Evolutionary conservation across 495 filamentous ascomycete genomes (phyloP).

Genomic region (Neurospora sp.): DNA sequence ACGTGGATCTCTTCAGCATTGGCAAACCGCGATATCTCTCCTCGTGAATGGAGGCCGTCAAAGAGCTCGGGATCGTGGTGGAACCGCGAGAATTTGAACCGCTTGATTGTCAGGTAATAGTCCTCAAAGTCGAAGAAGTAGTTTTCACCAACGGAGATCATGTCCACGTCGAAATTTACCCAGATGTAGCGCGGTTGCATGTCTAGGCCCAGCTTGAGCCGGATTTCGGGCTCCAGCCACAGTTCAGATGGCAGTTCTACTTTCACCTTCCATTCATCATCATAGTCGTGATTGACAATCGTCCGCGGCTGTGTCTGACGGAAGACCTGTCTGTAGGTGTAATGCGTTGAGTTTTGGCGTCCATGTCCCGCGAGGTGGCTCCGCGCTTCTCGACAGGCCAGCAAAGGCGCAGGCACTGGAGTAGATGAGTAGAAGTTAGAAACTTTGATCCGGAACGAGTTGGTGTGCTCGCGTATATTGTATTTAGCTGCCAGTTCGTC

Average conservation of each 20-base stretch:
- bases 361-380: background rate
- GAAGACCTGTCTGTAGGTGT: background rate
- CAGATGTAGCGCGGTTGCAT: background rate
- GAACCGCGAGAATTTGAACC: background rate
- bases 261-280: too few species aligned
- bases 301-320: background rate
- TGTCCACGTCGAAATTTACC: background rate
- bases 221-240: background rate
- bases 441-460: too few species aligned
- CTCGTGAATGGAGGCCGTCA: too few species aligned
- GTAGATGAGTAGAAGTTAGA: background rate
- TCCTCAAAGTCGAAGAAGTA: background rate
- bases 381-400: background rate
- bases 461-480: too few species aligned
- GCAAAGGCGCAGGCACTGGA: background rate
- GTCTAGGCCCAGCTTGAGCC: background rate
- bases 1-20: background rate
- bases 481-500: background rate
- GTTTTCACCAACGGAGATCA: background rate
- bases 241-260: background rate
- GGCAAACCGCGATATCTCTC: too few species aligned
- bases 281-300: too few species aligned
- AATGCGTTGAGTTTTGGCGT: background rate
- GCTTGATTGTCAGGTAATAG: background rate
- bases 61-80: too few species aligned